phyloP scores from a whole-genome alignment of 2,329 filamentous ascomycete genomes.

The Curvularia verruculosa region DNA sequence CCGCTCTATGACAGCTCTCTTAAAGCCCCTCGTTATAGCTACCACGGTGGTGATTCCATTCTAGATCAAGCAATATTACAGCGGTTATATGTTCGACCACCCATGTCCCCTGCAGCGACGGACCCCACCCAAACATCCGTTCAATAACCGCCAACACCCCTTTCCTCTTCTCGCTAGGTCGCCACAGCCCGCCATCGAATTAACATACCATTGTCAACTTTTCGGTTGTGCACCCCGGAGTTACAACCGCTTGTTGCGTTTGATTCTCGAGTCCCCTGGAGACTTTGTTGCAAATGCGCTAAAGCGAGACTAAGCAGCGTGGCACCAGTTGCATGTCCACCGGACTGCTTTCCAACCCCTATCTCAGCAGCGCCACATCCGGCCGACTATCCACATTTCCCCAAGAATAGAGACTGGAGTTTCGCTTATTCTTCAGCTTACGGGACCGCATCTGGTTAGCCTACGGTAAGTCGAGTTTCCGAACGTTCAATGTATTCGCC shows the following conservation, averaged over 20 bases:
- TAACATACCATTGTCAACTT: not conserved
- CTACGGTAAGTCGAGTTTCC: not conserved
- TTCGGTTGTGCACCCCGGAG: not conserved
- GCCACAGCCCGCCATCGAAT: too few species aligned
- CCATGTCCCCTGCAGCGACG: too few species aligned
- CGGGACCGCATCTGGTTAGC: not conserved
- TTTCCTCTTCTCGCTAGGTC: not conserved
- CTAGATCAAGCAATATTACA: too few species aligned
- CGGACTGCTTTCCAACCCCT: not conserved
- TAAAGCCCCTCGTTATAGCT: not conserved
- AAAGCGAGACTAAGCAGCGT: not conserved
- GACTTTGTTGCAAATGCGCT: not conserved
- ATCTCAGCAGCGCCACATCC: not conserved
- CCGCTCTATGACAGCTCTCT: not conserved
- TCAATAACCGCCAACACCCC: not conserved
- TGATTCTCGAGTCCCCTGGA: not conserved
- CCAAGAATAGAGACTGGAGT: not conserved
- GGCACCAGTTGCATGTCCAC: not conserved
- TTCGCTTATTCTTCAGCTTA: not conserved
- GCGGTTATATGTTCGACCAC: not conserved
- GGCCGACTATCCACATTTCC: slow-evolving; percentile 1
- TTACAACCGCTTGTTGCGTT: not conserved
- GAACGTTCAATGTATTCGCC: not conserved
- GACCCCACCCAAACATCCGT: not conserved
- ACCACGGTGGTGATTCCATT: too few species aligned